Percentiles rank a stretch among this genome's conserved stretches.
phyloP scores from a whole-genome alignment of 1,139 yeast genomes.

The Zygosaccharomyces pseudobailii region DNA sequence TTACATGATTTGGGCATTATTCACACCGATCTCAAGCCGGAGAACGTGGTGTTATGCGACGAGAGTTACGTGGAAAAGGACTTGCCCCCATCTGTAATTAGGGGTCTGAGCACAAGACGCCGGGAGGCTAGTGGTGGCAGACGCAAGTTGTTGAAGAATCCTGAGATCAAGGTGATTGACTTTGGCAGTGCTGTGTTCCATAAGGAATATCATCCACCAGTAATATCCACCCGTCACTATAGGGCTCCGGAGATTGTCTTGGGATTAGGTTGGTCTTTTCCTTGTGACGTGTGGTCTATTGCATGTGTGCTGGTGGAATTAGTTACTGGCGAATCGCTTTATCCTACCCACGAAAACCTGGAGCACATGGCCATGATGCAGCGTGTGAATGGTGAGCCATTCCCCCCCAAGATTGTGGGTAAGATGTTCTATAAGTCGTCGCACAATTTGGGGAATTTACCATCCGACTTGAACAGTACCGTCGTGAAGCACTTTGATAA shows the following conservation, averaged over 20 bases:
- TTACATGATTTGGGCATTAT: constrained; percentile 84
- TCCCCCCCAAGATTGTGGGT: constrained; percentile 30
- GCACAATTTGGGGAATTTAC: constrained; percentile 31
- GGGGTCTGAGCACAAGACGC: constrained; percentile 28
- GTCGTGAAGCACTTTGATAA: constrained; percentile 32
- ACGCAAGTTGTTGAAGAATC: constrained; percentile 59
- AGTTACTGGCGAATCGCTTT: constrained; percentile 91
- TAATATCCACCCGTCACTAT: constrained; percentile 93
- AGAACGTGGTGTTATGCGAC: constrained; percentile 75
- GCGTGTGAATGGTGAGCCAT: constrained; percentile 44
- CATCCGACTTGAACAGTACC: constrained; percentile 30
- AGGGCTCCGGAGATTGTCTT: constrained; percentile 95
- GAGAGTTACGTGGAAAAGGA: constrained; percentile 39
- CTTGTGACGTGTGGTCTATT: constrained; percentile 95
- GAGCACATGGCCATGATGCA: constrained; percentile 97
- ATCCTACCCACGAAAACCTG: constrained; percentile 88
- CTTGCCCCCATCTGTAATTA: constrained; percentile 19
- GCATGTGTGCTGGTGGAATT: constrained; percentile 92
- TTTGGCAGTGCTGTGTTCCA: constrained; percentile 93
- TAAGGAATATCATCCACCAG: constrained; percentile 88
- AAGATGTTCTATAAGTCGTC: constrained; percentile 33
- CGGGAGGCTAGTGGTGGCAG: constrained; percentile 35
- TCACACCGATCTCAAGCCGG: constrained; percentile 93
- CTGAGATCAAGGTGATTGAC: constrained; percentile 85
- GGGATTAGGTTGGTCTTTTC: constrained; percentile 88